Evolutionary conservation across 441 rosid genomes (phyloP), one percentile per base, ranked within the genome.

Genomic region (Brassica balearica): DNA sequence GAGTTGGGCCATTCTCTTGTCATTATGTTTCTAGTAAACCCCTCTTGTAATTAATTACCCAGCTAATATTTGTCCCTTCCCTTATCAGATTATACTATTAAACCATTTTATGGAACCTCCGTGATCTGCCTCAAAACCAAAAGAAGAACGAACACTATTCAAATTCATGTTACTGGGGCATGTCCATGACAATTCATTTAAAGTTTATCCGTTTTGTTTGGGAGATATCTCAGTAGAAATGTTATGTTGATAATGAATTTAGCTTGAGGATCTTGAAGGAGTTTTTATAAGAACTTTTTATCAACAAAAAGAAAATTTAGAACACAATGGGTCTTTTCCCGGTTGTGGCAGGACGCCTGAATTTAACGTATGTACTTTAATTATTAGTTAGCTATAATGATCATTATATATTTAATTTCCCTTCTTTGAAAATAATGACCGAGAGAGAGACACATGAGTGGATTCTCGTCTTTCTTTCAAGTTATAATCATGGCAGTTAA

Each of bases 1-100:
- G 74, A 68, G 70, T 62, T 79, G 78, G 78, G 71, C 78, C 78
- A 63, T 36, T 78, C 51, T 55, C 53, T 73, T 79, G 82, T 68
- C 71, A 73, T 62, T 73, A 68, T 73, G 82, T 36, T 61, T 61
- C 74, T 61, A 29, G 66, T 73, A 61, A 78, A 66, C 72, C 55
- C 38, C n/a, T 71, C 38, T 71, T 29, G 51, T 65, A 71, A 19
- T 76, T 68, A 76, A 75, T 7, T 59, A 74, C 56, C 14, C 56
- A 48, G 10, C 64, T 66, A 74, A 69, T 29, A 23, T 23, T 22
- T 62, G 38, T 76, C 65, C 43, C 32, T 23, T 23, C 69, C 41
- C 19, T 68, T 48, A n/a, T 43, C 60, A 15, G 65, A 41, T 75
- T 23, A 6, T 56, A 74, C 12, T 66, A 14, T 48, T 4, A 68